Evolutionary conservation across 164 flowering plant genomes (phyloP), one percentile per base, ranked within the genome.

Genomic region (Nelumbo lutea): DNA sequence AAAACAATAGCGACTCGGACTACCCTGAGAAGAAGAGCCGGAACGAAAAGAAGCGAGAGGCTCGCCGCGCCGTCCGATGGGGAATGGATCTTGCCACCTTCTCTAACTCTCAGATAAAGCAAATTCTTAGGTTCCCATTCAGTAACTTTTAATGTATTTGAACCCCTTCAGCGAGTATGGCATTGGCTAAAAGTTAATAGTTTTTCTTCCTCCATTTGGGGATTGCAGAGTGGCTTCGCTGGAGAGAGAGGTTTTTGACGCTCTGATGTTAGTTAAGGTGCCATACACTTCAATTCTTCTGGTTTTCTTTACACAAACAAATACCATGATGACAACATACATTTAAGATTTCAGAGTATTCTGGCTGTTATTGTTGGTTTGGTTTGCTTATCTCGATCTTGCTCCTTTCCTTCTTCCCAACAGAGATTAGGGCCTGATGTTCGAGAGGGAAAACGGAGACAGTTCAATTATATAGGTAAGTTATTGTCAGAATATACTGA

Each of bases 11-110:
- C 70, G 85, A 76, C 45, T 75, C 77, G 5, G 85, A 84, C 5
- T 44, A 65, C 59, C 78, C 68, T 0, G 42, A 6, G 1, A 79
- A 73, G 73, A 85, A 77, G 86, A 89, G 88, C 78, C 87, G 97
- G 6, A 95, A 89, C 80, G 86, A 84, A 83, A 81, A 76, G 83
- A 95, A 95, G 76, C 89, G 93, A 27, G 90, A 86, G 70, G 94
- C 96, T 39, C 80, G 86, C 10, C 91, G 90, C 67, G 90, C 96
- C 13, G 90, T 92, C 56, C 80, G 76, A 1, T 92, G 97, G 92
- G 99, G 89, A 11, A 87, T 89, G 96, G 93, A 95, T 2, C 84
- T 95, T 13, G 90, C 99, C 0, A 72, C 79, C 68, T 88, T 95
- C 82, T 73, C 97, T 7, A 56, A 70, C 39, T 71, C 90, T 52